Conservation (phyloP, 306 rosid species). For the Corylus americana region DNA sequence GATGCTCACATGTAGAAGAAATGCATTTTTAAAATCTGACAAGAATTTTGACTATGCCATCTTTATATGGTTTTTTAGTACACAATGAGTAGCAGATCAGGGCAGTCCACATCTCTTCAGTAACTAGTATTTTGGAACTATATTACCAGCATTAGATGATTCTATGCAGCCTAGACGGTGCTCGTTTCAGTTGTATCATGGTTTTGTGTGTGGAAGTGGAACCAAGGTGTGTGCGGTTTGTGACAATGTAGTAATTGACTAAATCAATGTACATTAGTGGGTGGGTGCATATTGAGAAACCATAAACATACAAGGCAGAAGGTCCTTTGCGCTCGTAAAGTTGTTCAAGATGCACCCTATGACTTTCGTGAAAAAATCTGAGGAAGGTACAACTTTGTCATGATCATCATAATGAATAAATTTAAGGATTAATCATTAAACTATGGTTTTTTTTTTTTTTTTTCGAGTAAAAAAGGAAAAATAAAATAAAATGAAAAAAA, state of each 20-base stretch:
- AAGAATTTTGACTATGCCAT: background rate
- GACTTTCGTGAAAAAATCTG: too few species aligned
- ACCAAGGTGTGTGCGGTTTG: background rate
- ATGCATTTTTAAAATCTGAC: background rate
- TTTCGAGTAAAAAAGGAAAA: too few species aligned
- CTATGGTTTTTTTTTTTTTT: too few species aligned
- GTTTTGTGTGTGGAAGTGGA: background rate
- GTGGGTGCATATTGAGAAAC: too few species aligned
- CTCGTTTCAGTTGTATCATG: background rate
- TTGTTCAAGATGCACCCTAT: too few species aligned
- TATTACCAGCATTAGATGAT: background rate
- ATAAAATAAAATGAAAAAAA: too few species aligned
- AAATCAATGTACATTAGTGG: background rate
- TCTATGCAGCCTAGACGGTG: background rate
- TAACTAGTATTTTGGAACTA: background rate
- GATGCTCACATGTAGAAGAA: constrained; percentile 26
- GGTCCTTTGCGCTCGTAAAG: too few species aligned
- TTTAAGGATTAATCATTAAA: too few species aligned
- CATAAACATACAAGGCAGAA: too few species aligned
- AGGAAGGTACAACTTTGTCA: too few species aligned
- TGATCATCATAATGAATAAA: too few species aligned
- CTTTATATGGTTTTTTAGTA: background rate
- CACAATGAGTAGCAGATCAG: background rate
- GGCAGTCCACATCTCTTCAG: background rate
- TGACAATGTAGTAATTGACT: background rate